Evolutionary conservation across 768 basidiomycete species (phyloP), one percentile per base, ranked within the genome.

Genomic region (Boletus sensibilis): DNA sequence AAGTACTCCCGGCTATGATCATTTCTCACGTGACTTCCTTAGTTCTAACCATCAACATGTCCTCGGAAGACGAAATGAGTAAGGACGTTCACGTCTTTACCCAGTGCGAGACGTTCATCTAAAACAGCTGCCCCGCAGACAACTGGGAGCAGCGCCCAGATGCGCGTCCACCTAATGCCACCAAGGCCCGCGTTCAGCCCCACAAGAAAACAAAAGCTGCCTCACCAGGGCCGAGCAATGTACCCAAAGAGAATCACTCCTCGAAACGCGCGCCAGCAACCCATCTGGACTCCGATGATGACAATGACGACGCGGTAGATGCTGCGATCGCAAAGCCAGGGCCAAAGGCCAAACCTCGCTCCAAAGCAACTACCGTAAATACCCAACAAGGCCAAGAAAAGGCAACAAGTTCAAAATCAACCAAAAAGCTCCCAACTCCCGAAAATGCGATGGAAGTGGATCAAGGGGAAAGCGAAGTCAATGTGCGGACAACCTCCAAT

Each of bases 31-130:
- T 55, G 60, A 66, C 60, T 20, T 48, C 38, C 40, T 41, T 12
- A 23, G 23, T 49, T 20, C 27, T 20, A 42, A 55, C 64, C 50
- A 42, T 20, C 33, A 25, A 31, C 54, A 72, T 72, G 69, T 72
- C 69, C 13, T 70, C 70, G 11, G 71, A 70, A 45, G 69, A 70
- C 55, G 71, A 70, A 49, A 70, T 70, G 62, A 68, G 69, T 70
- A 45, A 64, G 66, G 46, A 29, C 39, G 21, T 53, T 52, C 55
- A 39, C 31, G n/a, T 35, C 31, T 40, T 23, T 29, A 29, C 27
- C 46, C 21, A 42, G 38, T 35, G 23, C 60, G 34, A 45, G 60
- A 56, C 37, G 38, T 69, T 67, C 56, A 64, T 67, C 67, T 68
- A 41, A 69, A 67, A 39, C 44, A 64, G 67, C 47, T n/a, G 6